Conservation (phyloP, 768 basidiomycete species). For the Amanita pallidorosea region DNA sequence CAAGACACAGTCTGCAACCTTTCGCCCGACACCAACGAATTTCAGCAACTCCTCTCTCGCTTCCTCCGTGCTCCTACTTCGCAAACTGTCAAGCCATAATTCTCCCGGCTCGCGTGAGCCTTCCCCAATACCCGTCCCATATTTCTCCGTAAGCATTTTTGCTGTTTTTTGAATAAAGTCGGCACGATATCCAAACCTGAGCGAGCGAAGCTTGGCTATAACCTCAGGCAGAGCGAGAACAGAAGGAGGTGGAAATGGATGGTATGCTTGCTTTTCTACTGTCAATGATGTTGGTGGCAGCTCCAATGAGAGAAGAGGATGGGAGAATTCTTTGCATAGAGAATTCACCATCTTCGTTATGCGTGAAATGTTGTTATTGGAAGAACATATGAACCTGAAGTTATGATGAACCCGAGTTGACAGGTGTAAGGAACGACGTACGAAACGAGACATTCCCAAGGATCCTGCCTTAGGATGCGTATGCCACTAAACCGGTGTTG, state of each 20-base stretch:
- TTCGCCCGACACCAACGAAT: constrained; percentile 87
- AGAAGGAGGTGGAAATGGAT: constrained; percentile 80
- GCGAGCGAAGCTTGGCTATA: constrained; percentile 51
- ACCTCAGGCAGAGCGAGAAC: constrained; percentile 49
- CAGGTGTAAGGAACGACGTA: constrained; percentile 17
- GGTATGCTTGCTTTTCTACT: constrained; percentile 33
- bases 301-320: constrained; percentile 35
- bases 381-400: constrained; percentile 89
- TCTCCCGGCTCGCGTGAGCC: constrained; percentile 39
- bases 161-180: constrained; percentile 81
- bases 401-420: background rate
- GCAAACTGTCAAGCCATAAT: constrained; percentile 45
- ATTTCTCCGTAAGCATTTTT: constrained; percentile 56
- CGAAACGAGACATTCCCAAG: constrained; percentile 94
- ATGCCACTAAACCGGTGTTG: constrained; percentile 68
- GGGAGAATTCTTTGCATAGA: constrained; percentile 70
- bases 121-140: constrained; percentile 18
- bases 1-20: constrained; percentile 92
- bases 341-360: constrained; percentile 90
- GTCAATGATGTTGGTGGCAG: constrained; percentile 26
- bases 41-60: constrained; percentile 71
- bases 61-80: constrained; percentile 35
- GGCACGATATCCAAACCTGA: constrained; percentile 96
- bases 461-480: constrained; percentile 82
- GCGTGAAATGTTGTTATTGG: constrained; percentile 91